phyloP scores from a whole-genome alignment of 768 basidiomycete species.

The Stropharia rugosoannulata region DNA sequence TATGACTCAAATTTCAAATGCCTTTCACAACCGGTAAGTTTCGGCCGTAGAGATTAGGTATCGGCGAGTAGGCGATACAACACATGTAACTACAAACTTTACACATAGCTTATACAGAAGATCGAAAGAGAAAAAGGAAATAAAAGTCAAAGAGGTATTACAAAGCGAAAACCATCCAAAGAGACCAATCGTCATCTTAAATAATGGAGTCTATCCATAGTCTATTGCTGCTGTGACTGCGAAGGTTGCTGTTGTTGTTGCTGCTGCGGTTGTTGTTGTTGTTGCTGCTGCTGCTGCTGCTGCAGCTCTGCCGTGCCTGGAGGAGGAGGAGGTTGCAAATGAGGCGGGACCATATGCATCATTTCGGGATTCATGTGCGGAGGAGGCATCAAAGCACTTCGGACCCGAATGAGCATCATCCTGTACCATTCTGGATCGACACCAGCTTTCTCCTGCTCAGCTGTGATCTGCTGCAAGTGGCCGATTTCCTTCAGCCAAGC shows the following conservation, averaged over 20 bases:
- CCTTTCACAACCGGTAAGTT: not conserved
- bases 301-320: conserved; percentile 38
- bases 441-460: conserved; percentile 79
- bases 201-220: not conserved
- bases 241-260: conserved; percentile 26
- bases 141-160: conserved; percentile 9
- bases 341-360: conserved; percentile 43
- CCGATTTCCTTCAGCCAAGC: conserved; percentile 82
- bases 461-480: conserved; percentile 72
- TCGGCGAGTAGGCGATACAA: not conserved
- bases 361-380: conserved; percentile 52
- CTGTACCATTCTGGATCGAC: conserved; percentile 84
- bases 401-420: conserved; percentile 81
- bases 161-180: not conserved
- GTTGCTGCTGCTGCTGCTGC: conserved; percentile 34
- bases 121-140: conserved; percentile 10
- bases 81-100: conserved; percentile 1
- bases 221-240: conserved; percentile 1
- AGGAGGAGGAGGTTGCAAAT: conserved; percentile 40
- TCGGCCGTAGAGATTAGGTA: conserved; percentile 12
- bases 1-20: not conserved
- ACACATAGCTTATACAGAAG: conserved; percentile 13
- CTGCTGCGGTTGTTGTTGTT: conserved; percentile 25
- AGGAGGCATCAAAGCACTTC: conserved; percentile 65
- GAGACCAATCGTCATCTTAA: conserved; percentile 10